phyloP scores from a whole-genome alignment of 1,139 yeast species.

The Sugiyamaella xylanicola region DNA sequence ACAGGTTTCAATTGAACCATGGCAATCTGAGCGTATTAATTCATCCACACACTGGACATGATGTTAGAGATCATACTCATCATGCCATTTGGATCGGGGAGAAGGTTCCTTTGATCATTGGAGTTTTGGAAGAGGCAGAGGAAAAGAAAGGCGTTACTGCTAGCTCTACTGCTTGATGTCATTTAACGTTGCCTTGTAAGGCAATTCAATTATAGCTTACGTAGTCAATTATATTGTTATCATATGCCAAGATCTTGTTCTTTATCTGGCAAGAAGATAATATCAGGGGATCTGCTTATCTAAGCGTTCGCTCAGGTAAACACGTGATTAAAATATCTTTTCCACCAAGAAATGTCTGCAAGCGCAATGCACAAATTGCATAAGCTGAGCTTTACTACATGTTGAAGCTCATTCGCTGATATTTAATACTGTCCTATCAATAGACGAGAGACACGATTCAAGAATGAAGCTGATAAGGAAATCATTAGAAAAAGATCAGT shows the following conservation, averaged over 20 bases:
- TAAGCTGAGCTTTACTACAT: not conserved
- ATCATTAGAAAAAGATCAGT: slow-evolving; percentile 59
- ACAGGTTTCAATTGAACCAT: slow-evolving; percentile 51
- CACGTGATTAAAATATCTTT: not conserved
- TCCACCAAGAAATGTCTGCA: too few relatives aligned
- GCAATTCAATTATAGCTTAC: too few relatives aligned
- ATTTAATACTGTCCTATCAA: not conserved
- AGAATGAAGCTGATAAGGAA: slow-evolving; percentile 58
- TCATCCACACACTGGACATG: slow-evolving; percentile 53
- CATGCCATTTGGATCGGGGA: slow-evolving; percentile 59
- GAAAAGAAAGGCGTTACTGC: slow-evolving; percentile 5
- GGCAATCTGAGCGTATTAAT: slow-evolving; percentile 55
- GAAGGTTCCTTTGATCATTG: slow-evolving; percentile 37
- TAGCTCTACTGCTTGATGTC: too few relatives aligned
- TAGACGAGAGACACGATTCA: not conserved
- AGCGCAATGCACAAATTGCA: not conserved
- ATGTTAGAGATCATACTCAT: slow-evolving; percentile 52
- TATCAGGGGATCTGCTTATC: not conserved
- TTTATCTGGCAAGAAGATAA: not conserved
- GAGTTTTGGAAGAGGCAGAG: slow-evolving; percentile 10
- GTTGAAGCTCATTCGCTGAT: not conserved
- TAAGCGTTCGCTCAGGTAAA: too few relatives aligned
- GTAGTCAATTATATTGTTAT: too few relatives aligned
- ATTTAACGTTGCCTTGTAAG: too few relatives aligned
- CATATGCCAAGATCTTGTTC: not conserved